Evolutionary conservation across 2,329 filamentous ascomycete genomes (phyloP).

Genomic region (Hypocrella siamensis): DNA sequence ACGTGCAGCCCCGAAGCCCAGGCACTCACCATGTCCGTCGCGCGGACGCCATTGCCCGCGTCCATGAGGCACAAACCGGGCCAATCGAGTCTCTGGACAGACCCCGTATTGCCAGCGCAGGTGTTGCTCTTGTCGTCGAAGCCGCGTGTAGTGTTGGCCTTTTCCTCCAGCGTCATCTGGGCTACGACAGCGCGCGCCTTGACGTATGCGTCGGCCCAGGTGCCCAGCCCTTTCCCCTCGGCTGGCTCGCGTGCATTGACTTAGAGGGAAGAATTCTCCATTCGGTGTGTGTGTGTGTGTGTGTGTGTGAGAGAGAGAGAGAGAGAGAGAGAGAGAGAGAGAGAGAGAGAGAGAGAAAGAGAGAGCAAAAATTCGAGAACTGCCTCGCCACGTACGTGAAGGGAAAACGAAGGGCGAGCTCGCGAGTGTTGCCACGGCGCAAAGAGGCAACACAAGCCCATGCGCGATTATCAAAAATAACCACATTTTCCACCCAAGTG

Average conservation of each 20-base stretch:
- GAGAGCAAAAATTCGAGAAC: background rate
- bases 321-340: no score
- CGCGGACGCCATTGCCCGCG: constrained; percentile 31
- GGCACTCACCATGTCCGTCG: constrained; percentile 30
- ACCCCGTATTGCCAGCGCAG: constrained; percentile 31
- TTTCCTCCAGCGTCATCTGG: constrained; percentile 51
- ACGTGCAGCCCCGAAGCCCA: constrained; percentile 32
- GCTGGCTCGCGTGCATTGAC: constrained; percentile 12
- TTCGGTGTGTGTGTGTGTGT: no score
- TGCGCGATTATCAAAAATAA: background rate
- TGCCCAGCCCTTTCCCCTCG: constrained; percentile 14
- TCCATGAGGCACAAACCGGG: constrained; percentile 33
- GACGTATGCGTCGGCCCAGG: constrained; percentile 42
- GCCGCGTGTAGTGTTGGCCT: constrained; percentile 34
- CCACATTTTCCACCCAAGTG: no score
- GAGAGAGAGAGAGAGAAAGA: no score
- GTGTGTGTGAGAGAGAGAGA: no score
- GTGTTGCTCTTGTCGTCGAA: constrained; percentile 33
- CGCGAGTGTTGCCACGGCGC: constrained; percentile 1
- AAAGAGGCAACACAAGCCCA: constrained; percentile 1
- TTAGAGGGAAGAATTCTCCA: no score
- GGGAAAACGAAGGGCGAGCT: constrained; percentile 12
- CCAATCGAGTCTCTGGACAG: constrained; percentile 27
- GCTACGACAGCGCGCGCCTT: constrained; percentile 40
- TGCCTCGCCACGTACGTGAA: constrained; percentile 6